phyloP scores from a whole-genome alignment of 1,284 basidiomycete species.

The Vanrija humicola region DNA sequence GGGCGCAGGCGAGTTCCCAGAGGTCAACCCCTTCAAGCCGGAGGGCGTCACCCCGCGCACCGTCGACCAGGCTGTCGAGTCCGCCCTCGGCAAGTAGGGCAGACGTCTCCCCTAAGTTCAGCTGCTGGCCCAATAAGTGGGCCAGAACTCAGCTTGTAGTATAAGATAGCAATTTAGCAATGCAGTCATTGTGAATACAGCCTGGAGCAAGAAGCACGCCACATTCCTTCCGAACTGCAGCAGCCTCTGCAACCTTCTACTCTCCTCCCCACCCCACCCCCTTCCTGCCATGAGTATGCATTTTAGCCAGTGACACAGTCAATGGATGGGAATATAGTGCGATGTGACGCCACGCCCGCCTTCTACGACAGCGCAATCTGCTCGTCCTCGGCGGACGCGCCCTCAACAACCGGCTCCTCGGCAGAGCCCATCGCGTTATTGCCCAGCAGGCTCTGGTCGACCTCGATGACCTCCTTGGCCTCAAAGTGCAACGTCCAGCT shows the following conservation, averaged over 20 bases:
- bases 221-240: too few species aligned
- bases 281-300: not conserved
- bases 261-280: too few species aligned
- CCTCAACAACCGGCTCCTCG: not conserved
- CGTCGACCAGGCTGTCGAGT: not conserved
- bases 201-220: too few species aligned
- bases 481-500: slow-evolving; percentile 49
- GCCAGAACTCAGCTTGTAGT: not conserved
- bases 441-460: not conserved
- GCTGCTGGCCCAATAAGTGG: not conserved
- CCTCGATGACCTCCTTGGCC: slow-evolving; percentile 23
- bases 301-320: not conserved
- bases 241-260: too few species aligned
- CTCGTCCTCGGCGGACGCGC: not conserved
- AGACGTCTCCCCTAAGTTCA: not conserved
- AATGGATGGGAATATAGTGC: not conserved
- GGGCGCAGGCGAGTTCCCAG: slow-evolving; percentile 80
- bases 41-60: not conserved
- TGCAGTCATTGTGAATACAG: not conserved
- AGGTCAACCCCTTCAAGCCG: slow-evolving; percentile 65
- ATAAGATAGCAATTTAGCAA: not conserved
- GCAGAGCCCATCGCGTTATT: not conserved
- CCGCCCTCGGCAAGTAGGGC: not conserved
- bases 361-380: not conserved
- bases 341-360: too few species aligned